Conservation (phyloP, 495 filamentous ascomycete genomes). For the Penicillium arizonense region DNA sequence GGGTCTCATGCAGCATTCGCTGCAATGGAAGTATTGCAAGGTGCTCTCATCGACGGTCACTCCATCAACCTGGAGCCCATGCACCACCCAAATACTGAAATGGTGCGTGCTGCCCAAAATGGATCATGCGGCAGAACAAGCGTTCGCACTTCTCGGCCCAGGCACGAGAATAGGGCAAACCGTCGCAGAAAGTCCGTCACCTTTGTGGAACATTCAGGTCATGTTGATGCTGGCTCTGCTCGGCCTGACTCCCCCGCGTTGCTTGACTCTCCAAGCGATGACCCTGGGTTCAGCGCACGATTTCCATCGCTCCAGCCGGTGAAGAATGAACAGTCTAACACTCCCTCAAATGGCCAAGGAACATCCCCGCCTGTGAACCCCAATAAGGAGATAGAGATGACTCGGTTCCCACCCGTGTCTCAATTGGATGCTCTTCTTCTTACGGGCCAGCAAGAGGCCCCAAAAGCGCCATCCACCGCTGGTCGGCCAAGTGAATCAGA, state of each 20-base stretch:
- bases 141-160: too few relatives aligned
- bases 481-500: neutral
- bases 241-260: constrained; percentile 7
- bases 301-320: constrained; percentile 31
- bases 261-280: constrained; percentile 20
- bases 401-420: constrained; percentile 44
- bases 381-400: constrained; percentile 25
- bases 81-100: constrained; percentile 29
- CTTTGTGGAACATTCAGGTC: constrained; percentile 9
- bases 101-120: constrained; percentile 7
- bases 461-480: neutral
- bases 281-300: constrained; percentile 24
- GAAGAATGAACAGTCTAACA: constrained; percentile 1
- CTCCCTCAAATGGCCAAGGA: constrained; percentile 1
- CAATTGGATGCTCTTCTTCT: constrained; percentile 42
- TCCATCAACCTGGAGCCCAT: constrained; percentile 87
- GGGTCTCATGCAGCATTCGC: constrained; percentile 74
- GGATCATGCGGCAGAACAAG: neutral
- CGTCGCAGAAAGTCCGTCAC: constrained; percentile 19
- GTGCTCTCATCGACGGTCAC: constrained; percentile 74
- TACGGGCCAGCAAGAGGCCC: constrained; percentile 19
- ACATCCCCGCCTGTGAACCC: constrained; percentile 19
- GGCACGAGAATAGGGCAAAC: neutral
- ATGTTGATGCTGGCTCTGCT: neutral
- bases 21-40: constrained; percentile 72